Evolutionary conservation across 768 basidiomycete genomes (phyloP).

Genomic region (Boletus pseudo-olivaceus): DNA sequence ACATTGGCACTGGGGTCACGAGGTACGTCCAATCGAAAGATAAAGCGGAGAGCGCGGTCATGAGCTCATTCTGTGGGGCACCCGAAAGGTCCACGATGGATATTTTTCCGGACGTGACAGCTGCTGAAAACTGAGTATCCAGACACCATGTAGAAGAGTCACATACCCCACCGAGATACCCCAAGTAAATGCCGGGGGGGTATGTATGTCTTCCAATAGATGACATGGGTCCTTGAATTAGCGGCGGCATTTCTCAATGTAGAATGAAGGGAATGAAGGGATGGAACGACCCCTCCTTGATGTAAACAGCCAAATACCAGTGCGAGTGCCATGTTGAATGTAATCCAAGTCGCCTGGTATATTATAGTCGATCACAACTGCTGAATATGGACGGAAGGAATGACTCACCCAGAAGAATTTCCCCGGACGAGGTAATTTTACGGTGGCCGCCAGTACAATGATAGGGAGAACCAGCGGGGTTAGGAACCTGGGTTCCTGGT

Average conservation of each 20-base stretch:
- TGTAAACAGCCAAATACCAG: constrained; percentile 38
- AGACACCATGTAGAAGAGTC: neutral
- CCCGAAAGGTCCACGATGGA: constrained; percentile 32
- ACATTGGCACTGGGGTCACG: constrained; percentile 32
- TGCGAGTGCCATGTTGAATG: constrained; percentile 27
- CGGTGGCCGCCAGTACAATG: constrained; percentile 28
- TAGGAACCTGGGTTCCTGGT: constrained; percentile 40
- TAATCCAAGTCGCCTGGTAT: constrained; percentile 27
- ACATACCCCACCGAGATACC: constrained; percentile 22
- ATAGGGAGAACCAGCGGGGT: constrained; percentile 34
- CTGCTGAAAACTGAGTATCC: constrained; percentile 14
- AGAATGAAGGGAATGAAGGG: constrained; percentile 33
- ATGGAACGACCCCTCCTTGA: constrained; percentile 42
- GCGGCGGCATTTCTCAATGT: constrained; percentile 7
- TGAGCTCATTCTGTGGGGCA: constrained; percentile 14
- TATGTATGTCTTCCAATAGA: constrained; percentile 43
- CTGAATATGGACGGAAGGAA: neutral
- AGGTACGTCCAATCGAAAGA: constrained; percentile 19
- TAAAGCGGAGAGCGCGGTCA: constrained; percentile 13
- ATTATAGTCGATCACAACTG: neutral
- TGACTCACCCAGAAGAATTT: constrained; percentile 33
- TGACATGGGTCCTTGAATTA: constrained; percentile 11
- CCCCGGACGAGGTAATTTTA: constrained; percentile 25
- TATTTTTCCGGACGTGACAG: constrained; percentile 20
- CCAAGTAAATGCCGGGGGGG: constrained; percentile 37